These are phyloP conservation scores for Phlyctochytrium arcticum DNA, from an alignment of 192 early-diverging fungal genomes.

Conservation along the genomic window DNA sequence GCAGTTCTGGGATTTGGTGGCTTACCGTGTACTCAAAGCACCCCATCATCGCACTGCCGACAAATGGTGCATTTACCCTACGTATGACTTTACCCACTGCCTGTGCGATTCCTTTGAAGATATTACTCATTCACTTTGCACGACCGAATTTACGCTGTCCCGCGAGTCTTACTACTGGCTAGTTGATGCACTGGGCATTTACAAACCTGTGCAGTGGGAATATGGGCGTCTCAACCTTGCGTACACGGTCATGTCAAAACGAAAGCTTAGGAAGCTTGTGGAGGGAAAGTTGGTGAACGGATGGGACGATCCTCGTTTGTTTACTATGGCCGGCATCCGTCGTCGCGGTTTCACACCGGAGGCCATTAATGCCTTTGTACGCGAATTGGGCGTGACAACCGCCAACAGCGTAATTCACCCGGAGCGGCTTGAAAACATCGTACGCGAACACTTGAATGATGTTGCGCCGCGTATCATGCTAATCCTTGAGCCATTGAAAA, in stretches of 20 bases:
- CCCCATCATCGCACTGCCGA: slow-evolving; percentile 89
- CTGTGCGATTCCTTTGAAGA: slow-evolving; percentile 99
- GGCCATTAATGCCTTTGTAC: slow-evolving; percentile 97
- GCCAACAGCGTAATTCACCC: slow-evolving; percentile 78
- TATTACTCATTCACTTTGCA: slow-evolving; percentile 99
- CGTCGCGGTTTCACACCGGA: slow-evolving; percentile 96
- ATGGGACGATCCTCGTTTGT: slow-evolving; percentile 97
- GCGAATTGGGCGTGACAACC: slow-evolving; percentile 88
- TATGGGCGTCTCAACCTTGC: slow-evolving; percentile 92
- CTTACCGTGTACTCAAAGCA: slow-evolving; percentile 86
- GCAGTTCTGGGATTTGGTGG: slow-evolving; percentile 99
- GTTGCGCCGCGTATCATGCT: slow-evolving; percentile 93
- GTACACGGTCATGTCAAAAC: slow-evolving; percentile 95
- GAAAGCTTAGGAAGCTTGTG: slow-evolving; percentile 91
- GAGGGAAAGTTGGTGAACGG: slow-evolving; percentile 70
- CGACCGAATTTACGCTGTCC: slow-evolving; percentile 89
- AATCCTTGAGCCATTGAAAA: slow-evolving; percentile 79
- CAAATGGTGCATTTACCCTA: slow-evolving; percentile 98
- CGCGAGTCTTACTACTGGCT: slow-evolving; percentile 99
- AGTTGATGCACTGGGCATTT: slow-evolving; percentile 94
- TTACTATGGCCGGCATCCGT: slow-evolving; percentile 91
- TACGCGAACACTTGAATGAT: slow-evolving; percentile 90
- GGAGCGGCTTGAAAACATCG: slow-evolving; percentile 87
- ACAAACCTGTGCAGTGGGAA: slow-evolving; percentile 99
- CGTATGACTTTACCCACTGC: slow-evolving; percentile 99